Conservation (phyloP, 768 basidiomycete genomes). For the Suillus americanus region DNA sequence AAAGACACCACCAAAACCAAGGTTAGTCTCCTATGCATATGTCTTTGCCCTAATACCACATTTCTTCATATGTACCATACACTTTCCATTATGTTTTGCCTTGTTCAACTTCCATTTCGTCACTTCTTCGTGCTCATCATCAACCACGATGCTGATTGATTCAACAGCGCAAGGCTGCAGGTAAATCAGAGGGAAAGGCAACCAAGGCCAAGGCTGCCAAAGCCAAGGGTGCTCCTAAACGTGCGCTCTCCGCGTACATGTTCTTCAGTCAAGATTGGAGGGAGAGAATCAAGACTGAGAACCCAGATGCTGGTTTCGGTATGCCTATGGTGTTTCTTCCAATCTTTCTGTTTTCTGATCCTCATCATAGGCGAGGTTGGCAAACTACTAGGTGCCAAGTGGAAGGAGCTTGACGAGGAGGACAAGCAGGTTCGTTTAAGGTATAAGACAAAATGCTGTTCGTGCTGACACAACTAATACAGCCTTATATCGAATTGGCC, state of each 20-base stretch:
- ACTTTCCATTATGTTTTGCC: not conserved
- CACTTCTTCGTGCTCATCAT: constrained; percentile 3
- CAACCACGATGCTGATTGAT: constrained; percentile 13
- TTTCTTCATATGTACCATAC: not conserved
- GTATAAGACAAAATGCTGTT: not conserved
- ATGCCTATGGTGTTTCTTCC: constrained; percentile 19
- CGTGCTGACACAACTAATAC: constrained; percentile 14
- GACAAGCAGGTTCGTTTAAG: constrained; percentile 80
- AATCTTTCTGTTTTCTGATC: not conserved
- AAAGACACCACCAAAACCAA: constrained; percentile 72
- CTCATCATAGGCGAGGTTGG: constrained; percentile 75
- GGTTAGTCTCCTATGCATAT: constrained; percentile 41
- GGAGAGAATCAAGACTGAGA: constrained; percentile 92
- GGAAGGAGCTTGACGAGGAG: constrained; percentile 91
- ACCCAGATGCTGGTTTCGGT: constrained; percentile 95
- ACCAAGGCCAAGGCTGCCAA: constrained; percentile 75
- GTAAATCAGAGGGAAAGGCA: constrained; percentile 55
- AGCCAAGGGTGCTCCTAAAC: constrained; percentile 68
- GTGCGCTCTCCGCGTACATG: constrained; percentile 96
- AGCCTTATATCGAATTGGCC: constrained; percentile 91
- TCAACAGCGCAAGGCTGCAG: constrained; percentile 69
- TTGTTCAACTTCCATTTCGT: not conserved
- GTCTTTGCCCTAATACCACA: constrained; percentile 9
- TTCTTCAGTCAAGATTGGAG: constrained; percentile 98
- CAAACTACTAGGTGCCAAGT: constrained; percentile 92